Base-by-base conservation (phyloP, 2,329 filamentous ascomycete species). In the Fusarium praegraminearum region DNA sequence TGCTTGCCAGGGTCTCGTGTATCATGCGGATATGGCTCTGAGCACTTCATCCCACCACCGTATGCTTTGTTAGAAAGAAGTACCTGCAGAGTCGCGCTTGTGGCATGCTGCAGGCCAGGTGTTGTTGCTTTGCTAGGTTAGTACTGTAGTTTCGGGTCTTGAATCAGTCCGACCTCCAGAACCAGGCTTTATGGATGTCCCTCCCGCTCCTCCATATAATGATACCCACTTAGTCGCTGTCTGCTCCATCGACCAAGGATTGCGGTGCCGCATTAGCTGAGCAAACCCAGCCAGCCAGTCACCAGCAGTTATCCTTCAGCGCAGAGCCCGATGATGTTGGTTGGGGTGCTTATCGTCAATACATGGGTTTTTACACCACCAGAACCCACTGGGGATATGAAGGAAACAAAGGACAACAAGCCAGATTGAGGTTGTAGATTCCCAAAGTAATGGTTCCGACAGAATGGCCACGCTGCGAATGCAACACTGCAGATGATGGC, bases 171-270 rank as follows among this genome's bases (percentile, higher is more conserved):
- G 22, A 53, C 53, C 53, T 66, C 53, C 45, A 67, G 40, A 59
- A 46, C 44, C 45, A 43, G 46, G 46, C 62, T 59, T 65, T 54
- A 65, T 65, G 62, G 62, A 13, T 69, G 58, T 57, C 51, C 55
- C 67, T 60, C 52, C 67, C 58, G 57, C 41, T 51, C 57, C 57
- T 50, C 67, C 62, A 68, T 71, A 57, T 70, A 57, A 65, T 38
- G 45, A 44, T 57, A 45, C 38, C 67, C 67, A 70, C 67, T 70
- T 67, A 28, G 57, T 63, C 62, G 53, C 57, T 52, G 53, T 58
- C 43, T 54, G 66, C 67, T 64, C 62, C 66, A 56, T 70, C 49
- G 50, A 50, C 66, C 63, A 70, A 59, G 62, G 36, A 56, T 50
- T 52, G 24, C 45, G 57, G 62, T 63, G 28, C 45, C 51, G 57